These are phyloP conservation scores for Linnemannia schmuckeri DNA, from an alignment of 192 early-diverging fungal genomes.

Conservation along the genomic window DNA sequence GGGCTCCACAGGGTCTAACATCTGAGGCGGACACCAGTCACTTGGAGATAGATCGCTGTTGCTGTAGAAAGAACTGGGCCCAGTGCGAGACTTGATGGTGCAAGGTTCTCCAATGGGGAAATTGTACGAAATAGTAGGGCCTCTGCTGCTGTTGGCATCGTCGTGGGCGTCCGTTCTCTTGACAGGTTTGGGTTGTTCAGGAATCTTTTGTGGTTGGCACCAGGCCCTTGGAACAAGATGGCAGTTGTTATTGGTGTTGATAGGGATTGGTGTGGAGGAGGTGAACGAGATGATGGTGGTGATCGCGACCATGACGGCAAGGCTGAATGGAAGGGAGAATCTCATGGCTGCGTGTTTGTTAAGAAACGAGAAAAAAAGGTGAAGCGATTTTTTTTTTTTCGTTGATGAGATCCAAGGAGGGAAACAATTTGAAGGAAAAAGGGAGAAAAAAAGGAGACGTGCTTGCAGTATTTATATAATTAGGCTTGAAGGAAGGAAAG, in stretches of 20 bases:
- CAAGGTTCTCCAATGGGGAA: neutral
- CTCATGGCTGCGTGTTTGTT: neutral
- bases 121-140: neutral
- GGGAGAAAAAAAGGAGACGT: too few species aligned
- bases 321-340: neutral
- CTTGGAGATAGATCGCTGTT: neutral
- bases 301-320: neutral
- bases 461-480: too few species aligned
- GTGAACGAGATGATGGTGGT: neutral
- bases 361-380: neutral
- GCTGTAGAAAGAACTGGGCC: neutral
- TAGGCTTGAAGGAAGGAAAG: too few species aligned
- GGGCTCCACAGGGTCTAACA: neutral
- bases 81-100: neutral
- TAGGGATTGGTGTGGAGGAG: neutral
- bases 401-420: neutral
- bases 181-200: neutral
- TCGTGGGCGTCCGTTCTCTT: neutral
- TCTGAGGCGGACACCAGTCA: neutral
- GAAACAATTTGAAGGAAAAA: neutral
- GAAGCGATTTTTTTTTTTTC: neutral
- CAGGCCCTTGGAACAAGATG: neutral
- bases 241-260: neutral
- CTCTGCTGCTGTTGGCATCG: too few species aligned
- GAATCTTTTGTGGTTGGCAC: neutral